Evolutionary conservation across 2,329 filamentous ascomycete genomes (phyloP), one percentile per base, ranked within the genome.

Genomic region (Ceratocystis harringtonii): DNA sequence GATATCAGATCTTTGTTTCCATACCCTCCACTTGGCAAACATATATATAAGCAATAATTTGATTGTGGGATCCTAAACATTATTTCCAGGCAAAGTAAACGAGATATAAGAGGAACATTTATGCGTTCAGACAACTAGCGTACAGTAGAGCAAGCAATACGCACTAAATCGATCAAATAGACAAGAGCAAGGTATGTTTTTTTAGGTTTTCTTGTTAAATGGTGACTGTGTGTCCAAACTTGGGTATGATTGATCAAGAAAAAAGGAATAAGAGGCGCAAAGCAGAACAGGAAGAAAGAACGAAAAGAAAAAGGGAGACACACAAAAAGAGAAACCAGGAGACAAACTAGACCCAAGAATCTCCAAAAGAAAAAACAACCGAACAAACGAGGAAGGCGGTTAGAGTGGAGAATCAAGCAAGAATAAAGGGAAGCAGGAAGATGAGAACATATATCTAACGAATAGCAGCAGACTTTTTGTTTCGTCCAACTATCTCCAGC

Each of bases 241-340:
- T 58, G 62, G 65, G 65, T 67, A 67, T 67, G 65, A 65, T 64
- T 58, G 58, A 67, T 62, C 65, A 67, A 67, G 64, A 25, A 50
- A 61, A 30, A 62, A 65, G 63, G 19, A 28, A 57, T 22, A 58
- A 30, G 32, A 45, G 36, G 36, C 36, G 36, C 36, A 10, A 63
- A 63, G 55, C 30, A 43, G 41, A 41, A 61, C 45, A 32, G 44
- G 32, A 43, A 58, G 45, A 62, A 25, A 22, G 15, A 45, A 28
- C 57, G 30, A 28, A 41, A 55, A 28, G 22, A 12, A 45, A 66
- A 61, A 19, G 45, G 58, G 44, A 30, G 44, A 52, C 57, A 65
- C 22, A 61, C 25, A 64, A 52, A 12, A 65, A 32, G n/a, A 65
- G n/a, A 61, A 63, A 60, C 48, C 32, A 61, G 32, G 32, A 41